Percentiles rank a stretch among this genome's conserved stretches.
phyloP scores from a whole-genome alignment of 2,329 filamentous ascomycete species.

The Zymoseptoria tritici region DNA sequence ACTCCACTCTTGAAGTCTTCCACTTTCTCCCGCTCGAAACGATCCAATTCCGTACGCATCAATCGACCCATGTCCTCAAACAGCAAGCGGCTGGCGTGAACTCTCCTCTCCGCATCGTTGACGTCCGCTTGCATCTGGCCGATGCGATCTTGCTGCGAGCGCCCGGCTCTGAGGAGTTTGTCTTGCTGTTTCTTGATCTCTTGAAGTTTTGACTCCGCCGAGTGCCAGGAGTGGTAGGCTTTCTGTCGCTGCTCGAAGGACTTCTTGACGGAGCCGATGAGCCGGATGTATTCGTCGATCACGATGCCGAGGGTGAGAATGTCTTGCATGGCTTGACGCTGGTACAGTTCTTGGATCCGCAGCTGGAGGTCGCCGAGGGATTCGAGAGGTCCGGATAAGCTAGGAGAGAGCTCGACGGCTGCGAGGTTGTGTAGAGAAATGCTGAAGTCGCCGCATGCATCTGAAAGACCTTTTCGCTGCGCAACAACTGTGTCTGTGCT shows the following conservation, averaged over 20 bases:
- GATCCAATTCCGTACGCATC: constrained; percentile 83
- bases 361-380: constrained; percentile 88
- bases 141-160: constrained; percentile 89
- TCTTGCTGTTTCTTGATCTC: constrained; percentile 87
- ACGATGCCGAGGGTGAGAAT: constrained; percentile 94
- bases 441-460: constrained; percentile 89
- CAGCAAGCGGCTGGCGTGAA: constrained; percentile 78
- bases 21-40: constrained; percentile 95
- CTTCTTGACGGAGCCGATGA: constrained; percentile 91
- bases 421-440: constrained; percentile 87
- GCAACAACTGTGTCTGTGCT: constrained; percentile 87
- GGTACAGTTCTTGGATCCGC: constrained; percentile 89
- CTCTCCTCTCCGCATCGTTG: constrained; percentile 85
- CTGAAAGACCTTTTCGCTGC: constrained; percentile 87
- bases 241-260: constrained; percentile 91
- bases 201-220: constrained; percentile 78
- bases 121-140: constrained; percentile 91
- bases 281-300: constrained; percentile 93
- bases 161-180: constrained; percentile 88
- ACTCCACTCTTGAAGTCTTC: constrained; percentile 98
- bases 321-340: constrained; percentile 94
- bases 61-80: constrained; percentile 97
- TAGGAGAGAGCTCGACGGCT: constrained; percentile 82
- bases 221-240: constrained; percentile 89
- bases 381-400: constrained; percentile 80